A percentile compares a stretch with the other conserved stretches of the same genome.
Conservation (phyloP, 345 rosid species). For the Linum trigynum region DNA sequence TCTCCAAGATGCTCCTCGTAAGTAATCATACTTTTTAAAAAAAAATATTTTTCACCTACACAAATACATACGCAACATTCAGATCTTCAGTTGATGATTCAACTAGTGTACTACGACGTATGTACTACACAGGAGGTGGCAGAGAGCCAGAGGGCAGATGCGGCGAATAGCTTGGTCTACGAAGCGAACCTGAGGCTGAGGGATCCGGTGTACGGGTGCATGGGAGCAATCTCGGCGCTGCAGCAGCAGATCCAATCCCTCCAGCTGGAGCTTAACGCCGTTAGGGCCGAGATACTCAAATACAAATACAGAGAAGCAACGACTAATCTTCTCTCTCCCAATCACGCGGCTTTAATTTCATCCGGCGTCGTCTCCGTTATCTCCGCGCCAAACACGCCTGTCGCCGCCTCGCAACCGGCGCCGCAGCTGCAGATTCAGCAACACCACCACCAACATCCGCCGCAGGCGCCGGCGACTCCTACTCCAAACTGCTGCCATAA, state of each 20-base stretch:
- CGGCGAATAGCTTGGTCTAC: conserved; percentile 84
- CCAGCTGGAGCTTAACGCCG: conserved; percentile 66
- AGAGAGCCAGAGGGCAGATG: conserved; percentile 71
- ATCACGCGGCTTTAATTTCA: conserved; percentile 45
- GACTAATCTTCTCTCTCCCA: conserved; percentile 25
- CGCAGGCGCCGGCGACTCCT: conserved; percentile 28
- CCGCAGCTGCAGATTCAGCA: conserved; percentile 11
- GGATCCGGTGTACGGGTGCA: conserved; percentile 95
- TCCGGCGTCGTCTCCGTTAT: conserved; percentile 50
- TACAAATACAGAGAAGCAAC: conserved; percentile 69
- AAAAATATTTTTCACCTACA: neutral
- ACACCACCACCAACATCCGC: conserved; percentile 20
- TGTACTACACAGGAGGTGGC: conserved; percentile 58
- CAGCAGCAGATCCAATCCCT: conserved; percentile 84
- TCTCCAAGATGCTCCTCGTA: conserved; percentile 66
- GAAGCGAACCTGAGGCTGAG: conserved; percentile 93
- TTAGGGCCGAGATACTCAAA: conserved; percentile 67
- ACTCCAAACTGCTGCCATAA: conserved; percentile 2
- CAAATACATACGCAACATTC: no score
- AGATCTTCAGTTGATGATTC: neutral
- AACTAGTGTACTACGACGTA: neutral
- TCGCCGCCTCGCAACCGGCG: conserved; percentile 18
- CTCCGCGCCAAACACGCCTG: conserved; percentile 25
- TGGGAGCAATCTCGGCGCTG: conserved; percentile 90
- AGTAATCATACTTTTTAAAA: neutral